Evolutionary conservation across 2,329 filamentous ascomycete genomes (phyloP).

Genomic region (Penicillium sp.): DNA sequence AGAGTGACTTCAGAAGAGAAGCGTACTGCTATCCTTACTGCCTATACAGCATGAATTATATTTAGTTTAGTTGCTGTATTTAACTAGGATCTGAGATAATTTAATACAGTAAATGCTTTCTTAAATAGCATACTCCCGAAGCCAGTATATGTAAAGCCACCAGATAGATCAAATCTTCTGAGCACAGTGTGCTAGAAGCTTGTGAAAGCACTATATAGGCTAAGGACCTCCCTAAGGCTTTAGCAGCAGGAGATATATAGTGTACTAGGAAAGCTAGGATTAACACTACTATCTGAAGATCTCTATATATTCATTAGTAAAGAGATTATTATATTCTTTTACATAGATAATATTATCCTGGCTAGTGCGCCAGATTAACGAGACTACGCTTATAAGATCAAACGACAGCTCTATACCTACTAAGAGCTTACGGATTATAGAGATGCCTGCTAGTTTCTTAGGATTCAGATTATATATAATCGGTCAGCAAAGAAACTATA

Average conservation of each 20-base stretch:
- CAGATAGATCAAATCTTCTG: neutral
- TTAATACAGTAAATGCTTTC: neutral
- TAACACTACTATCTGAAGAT: constrained; percentile 2
- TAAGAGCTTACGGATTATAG: constrained; percentile 4
- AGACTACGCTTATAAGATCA: no score
- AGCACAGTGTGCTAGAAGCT: constrained; percentile 5
- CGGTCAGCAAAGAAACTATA: no score
- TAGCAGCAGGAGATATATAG: constrained; percentile 5
- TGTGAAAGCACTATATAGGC: constrained; percentile 2
- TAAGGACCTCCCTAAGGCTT: no score
- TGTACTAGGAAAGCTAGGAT: neutral
- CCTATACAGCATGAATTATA: neutral
- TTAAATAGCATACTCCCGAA: no score
- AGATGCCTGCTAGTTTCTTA: no score
- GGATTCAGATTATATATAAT: no score
- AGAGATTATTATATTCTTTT: no score
- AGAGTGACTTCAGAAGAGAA: no score
- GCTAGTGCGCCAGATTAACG: no score
- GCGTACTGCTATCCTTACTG: neutral
- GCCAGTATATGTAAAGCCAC: neutral
- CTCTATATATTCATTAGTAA: neutral
- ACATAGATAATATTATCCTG: no score
- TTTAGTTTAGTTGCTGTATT: constrained; percentile 1
- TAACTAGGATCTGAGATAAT: constrained; percentile 1
- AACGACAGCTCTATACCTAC: no score